Evolutionary conservation across 768 basidiomycete genomes (phyloP).

Genomic region (Suillus americanus): DNA sequence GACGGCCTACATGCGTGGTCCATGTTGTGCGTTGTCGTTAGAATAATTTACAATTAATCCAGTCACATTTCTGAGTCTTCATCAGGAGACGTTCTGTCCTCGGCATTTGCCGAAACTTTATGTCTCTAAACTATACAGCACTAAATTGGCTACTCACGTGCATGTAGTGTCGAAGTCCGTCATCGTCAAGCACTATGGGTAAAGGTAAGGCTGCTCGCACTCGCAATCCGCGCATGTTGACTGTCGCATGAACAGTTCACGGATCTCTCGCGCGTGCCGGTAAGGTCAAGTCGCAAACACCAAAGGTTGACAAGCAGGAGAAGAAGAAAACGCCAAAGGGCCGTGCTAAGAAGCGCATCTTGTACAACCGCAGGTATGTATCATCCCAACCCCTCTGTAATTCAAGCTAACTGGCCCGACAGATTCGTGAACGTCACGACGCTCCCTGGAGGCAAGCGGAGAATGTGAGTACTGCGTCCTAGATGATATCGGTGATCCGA

Average conservation of each 20-base stretch:
- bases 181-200: slow-evolving; percentile 3
- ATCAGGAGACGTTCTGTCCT: background rate
- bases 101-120: slow-evolving; percentile 1
- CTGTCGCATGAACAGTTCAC: slow-evolving; percentile 63
- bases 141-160: background rate
- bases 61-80: background rate
- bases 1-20: background rate
- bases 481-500: slow-evolving; percentile 72
- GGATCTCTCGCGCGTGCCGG: slow-evolving; percentile 99
- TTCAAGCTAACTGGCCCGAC: slow-evolving; percentile 8
- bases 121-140: background rate
- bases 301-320: slow-evolving; percentile 98
- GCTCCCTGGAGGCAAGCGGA: slow-evolving; percentile 88
- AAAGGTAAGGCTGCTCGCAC: slow-evolving; percentile 1
- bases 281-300: slow-evolving; percentile 98
- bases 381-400: background rate
- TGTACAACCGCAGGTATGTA: slow-evolving; percentile 90
- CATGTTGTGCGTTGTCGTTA: background rate
- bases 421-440: slow-evolving; percentile 95
- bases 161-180: slow-evolving; percentile 4
- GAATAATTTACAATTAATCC: background rate
- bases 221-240: slow-evolving; percentile 2
- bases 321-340: slow-evolving; percentile 99
- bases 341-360: slow-evolving; percentile 93
- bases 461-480: slow-evolving; percentile 84